Conservation (phyloP, 164 flowering plant genomes). For the Magnolia changhungtana region DNA sequence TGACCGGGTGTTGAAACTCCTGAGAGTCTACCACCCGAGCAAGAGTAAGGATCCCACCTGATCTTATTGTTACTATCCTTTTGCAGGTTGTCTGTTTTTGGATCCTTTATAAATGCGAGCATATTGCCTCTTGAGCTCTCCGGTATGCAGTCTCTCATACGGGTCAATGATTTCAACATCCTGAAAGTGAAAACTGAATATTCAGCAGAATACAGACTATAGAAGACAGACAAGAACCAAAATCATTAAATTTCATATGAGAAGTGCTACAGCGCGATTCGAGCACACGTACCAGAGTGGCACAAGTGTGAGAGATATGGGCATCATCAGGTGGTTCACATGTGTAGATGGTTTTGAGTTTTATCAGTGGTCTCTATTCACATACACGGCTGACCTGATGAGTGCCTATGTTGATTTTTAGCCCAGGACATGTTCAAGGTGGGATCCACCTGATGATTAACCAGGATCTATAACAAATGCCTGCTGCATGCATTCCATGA, state of each 20-base stretch:
- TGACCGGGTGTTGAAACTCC: no score
- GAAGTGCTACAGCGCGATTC: no score
- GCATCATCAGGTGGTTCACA: background rate
- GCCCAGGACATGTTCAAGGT: background rate
- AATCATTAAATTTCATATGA: background rate
- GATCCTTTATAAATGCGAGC: conserved; percentile 49
- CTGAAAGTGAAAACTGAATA: conserved; percentile 24
- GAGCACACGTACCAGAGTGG: no score
- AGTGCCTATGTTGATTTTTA: background rate
- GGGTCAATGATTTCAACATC: conserved; percentile 81
- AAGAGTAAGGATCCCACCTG: no score
- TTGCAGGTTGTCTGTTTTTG: conserved; percentile 37
- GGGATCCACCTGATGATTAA: background rate
- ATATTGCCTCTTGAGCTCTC: conserved; percentile 28
- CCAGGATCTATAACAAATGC: background rate
- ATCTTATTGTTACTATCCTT: conserved; percentile 47
- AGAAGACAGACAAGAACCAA: background rate
- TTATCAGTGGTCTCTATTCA: no score
- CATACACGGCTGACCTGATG: background rate
- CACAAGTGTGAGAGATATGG: no score
- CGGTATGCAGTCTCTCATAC: conserved; percentile 80
- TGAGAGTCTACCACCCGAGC: no score
- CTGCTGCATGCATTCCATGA: background rate
- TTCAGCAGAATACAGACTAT: conserved; percentile 5
- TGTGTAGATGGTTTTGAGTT: background rate